Base-by-base conservation (phyloP, 306 rosid species). In the Boehmeria nivea region DNA sequence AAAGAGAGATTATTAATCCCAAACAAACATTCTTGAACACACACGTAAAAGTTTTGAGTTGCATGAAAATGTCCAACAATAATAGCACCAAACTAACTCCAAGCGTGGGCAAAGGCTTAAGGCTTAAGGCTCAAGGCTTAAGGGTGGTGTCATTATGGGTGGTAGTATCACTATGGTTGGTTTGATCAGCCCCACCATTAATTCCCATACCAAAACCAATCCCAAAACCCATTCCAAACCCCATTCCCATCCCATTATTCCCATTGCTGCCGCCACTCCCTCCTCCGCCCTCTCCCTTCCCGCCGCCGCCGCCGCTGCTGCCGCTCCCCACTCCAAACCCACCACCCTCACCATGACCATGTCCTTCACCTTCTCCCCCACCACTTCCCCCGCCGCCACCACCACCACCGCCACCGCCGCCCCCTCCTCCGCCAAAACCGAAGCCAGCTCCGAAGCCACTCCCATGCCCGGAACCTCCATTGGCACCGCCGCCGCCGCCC, bases 181-280 rank as follows among this genome's bases (percentile, higher is more conserved):
- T 16, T 31, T 2, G 36, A 22, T 14, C 50, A 38, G 36, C 26
- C 21, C 16, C 65, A 17, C 46, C 70, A 15, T 2, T 59, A 12
- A 51, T 69, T 66, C 79, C 83, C 1, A 71, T 37, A 0, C 83
- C 81, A 55, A 81, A 68, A 7, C 84, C 88, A 51, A 81, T 69
- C 0, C 88, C 88, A 14, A 78, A 55, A 10, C 83, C 74, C 61
- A 80, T 66, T 18, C 84, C 88, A 10, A 82, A 63, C n/a, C 88
- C 84, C 11, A 78, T 59, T 12, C 82, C 81, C 8, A 72, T 54
- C 1, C 71, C 79, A 46, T 16, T 59, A 6, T 58, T 67, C 3
- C 48, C 59, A 15, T 63, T 65, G 39, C 19, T 45, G 6, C 60
- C 60, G 25, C 7, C 52, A 31, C 66, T 62, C 18, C n/a, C 13